Conservation (phyloP, 1,139 yeast species). For the Sugiyamaella japonica region DNA sequence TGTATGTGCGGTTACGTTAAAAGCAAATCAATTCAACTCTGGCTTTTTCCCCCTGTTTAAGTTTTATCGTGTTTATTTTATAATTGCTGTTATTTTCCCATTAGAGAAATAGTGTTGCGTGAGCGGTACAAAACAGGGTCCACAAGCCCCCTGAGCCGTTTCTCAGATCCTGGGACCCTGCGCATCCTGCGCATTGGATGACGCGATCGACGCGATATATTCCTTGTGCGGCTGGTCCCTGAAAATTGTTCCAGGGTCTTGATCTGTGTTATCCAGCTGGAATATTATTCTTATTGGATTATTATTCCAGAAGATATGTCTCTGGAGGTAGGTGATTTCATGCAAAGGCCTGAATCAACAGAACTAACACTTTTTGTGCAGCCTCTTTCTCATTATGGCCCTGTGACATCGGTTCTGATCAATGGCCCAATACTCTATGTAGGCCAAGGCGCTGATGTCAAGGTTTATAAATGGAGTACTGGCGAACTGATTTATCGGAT, state of each 20-base stretch:
- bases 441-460: slow-evolving; percentile 73
- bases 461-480: slow-evolving; percentile 51
- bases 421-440: slow-evolving; percentile 48
- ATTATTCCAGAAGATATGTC: not conserved
- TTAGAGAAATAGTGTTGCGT: not conserved
- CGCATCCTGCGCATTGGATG: not conserved
- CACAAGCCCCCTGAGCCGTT: no score
- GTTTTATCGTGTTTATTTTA: slow-evolving; percentile 1
- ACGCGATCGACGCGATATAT: not conserved
- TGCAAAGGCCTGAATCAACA: not conserved
- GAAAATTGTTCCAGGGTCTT: slow-evolving; percentile 2
- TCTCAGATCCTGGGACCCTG: no score
- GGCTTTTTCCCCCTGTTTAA: not conserved
- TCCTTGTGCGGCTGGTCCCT: slow-evolving; percentile 6
- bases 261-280: no score
- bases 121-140: no score
- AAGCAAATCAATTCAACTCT: not conserved
- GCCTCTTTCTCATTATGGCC: slow-evolving; percentile 58
- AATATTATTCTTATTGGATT: not conserved
- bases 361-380: slow-evolving; percentile 1
- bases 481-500: slow-evolving; percentile 46
- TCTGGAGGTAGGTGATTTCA: slow-evolving; percentile 2
- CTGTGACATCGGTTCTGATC: slow-evolving; percentile 66
- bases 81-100: not conserved
- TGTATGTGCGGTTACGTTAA: not conserved